phyloP scores from a whole-genome alignment of 2,329 filamentous ascomycete species.

The Colletotrichum sp. region DNA sequence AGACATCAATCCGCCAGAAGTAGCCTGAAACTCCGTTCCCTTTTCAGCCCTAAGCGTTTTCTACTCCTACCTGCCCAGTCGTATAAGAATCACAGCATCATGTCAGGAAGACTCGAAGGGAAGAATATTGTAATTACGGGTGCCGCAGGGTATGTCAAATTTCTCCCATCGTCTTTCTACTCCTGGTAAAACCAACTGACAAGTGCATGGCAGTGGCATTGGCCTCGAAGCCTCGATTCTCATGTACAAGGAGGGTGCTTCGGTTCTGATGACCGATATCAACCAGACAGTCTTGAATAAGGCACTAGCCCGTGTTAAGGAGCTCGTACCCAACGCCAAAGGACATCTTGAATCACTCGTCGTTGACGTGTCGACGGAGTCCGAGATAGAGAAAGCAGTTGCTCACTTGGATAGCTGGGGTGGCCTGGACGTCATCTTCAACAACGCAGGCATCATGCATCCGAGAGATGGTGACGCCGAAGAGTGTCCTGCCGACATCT shows the following conservation, averaged over 20 bases:
- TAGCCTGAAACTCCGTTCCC: neutral
- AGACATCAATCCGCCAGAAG: neutral
- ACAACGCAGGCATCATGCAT: slow-evolving; percentile 98
- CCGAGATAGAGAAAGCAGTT: slow-evolving; percentile 76
- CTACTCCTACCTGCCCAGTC: rapidly evolving
- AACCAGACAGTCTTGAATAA: slow-evolving; percentile 78
- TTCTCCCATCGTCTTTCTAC: neutral
- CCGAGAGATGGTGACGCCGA: slow-evolving; percentile 79
- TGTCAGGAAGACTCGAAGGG: slow-evolving; percentile 56
- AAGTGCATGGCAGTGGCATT: slow-evolving; percentile 69
- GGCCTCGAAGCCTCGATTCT: slow-evolving; percentile 91
- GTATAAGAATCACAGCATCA: neutral
- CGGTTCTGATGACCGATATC: slow-evolving; percentile 85
- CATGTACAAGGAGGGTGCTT: slow-evolving; percentile 87
- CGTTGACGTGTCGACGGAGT: slow-evolving; percentile 82
- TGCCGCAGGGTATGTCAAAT: slow-evolving; percentile 73
- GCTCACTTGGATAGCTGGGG: slow-evolving; percentile 82
- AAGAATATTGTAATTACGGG: slow-evolving; percentile 79
- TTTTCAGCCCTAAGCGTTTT: neutral
- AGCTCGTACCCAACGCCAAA: slow-evolving; percentile 33
- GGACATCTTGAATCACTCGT: neutral
- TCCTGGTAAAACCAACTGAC: neutral
- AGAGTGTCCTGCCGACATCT: slow-evolving; percentile 86
- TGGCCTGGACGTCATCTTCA: slow-evolving; percentile 91
- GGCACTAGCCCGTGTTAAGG: slow-evolving; percentile 43